Base-by-base conservation (phyloP, 2,329 filamentous ascomycete species). In the Eurotiales sp. region DNA sequence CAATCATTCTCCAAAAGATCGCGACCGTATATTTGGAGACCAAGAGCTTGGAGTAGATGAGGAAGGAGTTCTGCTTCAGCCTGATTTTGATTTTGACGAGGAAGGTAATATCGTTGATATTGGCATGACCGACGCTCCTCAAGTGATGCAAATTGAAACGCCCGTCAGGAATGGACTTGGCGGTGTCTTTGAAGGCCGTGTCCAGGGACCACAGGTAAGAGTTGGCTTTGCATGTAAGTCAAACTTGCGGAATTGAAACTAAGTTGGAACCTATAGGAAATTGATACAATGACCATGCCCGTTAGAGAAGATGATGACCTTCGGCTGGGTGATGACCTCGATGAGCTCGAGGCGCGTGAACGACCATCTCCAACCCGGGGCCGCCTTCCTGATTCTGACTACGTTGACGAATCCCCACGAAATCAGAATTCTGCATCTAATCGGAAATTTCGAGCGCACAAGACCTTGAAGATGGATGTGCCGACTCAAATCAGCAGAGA, bases 51-150 rank as follows among this genome's bases (percentile, higher is more conserved):
- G 69, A 15, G 23, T 15, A 36, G 68, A 76, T 14, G 74, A 76
- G 46, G 69, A 68, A 10, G 70, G 76, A 17, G 64, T 76, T 15
- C 66, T 79, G 51, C 64, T 76, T 29, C 78, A 82, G n/a, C 72
- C 76, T 19, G 77, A 78, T 47, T 83, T 87, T 58, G 77, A 75
- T 32, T 79, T 86, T 56, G 83, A 84, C 56, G 80, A 76, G 12
- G 76, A 86, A 54, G 83, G 83, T 7, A 79, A 81, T 56, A 67
- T 86, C 4, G 63, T 80, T 25, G 79, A 82, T 46, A 62, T 79
- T 40, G 58, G 58, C 22, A 46, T 30, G 8, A 51, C 37, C 3
- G 40, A 55, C 12, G 43, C 46, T 12, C 43, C 51, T n/a, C n/a
- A n/a, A 15, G 56, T 42, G 44, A 45, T 59, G 8, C 58, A 57